Percentiles rank a stretch among this genome's conserved stretches.
phyloP scores from a whole-genome alignment of 2,329 filamentous ascomycete genomes.

The Claviceps paspali region DNA sequence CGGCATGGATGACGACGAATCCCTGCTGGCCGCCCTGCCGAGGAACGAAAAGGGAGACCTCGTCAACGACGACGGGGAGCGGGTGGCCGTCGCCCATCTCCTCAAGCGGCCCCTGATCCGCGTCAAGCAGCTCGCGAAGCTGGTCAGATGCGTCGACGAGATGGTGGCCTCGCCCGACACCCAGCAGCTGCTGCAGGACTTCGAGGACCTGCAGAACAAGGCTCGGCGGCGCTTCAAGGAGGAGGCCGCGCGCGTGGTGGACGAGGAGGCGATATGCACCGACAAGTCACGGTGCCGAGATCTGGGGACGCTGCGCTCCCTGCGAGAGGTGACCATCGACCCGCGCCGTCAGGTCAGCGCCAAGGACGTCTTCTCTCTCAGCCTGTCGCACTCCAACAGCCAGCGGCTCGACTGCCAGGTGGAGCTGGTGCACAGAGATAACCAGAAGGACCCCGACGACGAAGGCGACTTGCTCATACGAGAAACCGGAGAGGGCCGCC shows the following conservation, averaged over 20 bases:
- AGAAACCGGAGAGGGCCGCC: constrained; percentile 62
- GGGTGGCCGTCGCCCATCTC: constrained; percentile 86
- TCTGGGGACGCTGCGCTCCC: constrained; percentile 56
- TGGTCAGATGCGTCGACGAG: constrained; percentile 54
- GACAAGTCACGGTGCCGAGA: constrained; percentile 71
- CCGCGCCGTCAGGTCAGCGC: constrained; percentile 69
- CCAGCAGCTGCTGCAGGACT: constrained; percentile 29
- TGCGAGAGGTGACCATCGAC: constrained; percentile 58
- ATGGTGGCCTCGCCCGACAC: constrained; percentile 33
- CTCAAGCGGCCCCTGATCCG: constrained; percentile 79
- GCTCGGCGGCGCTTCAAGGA: constrained; percentile 52
- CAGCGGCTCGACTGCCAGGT: constrained; percentile 81
- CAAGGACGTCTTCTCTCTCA: constrained; percentile 78
- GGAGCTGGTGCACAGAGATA: constrained; percentile 76
- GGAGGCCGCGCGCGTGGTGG: constrained; percentile 55
- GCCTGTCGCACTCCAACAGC: constrained; percentile 74
- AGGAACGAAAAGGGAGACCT: constrained; percentile 51
- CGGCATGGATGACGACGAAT: constrained; percentile 40
- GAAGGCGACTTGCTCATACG: constrained; percentile 82
- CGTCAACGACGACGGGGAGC: constrained; percentile 62
- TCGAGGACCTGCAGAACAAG: constrained; percentile 59
- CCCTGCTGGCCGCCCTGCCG: constrained; percentile 42
- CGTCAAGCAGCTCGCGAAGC: constrained; percentile 74
- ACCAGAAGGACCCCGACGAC: constrained; percentile 47
- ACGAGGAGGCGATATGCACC: constrained; percentile 73